These are phyloP conservation scores for Phytophthora palmivora DNA, from an alignment of 352 stramenopile genomes.

Conservation along the genomic window DNA sequence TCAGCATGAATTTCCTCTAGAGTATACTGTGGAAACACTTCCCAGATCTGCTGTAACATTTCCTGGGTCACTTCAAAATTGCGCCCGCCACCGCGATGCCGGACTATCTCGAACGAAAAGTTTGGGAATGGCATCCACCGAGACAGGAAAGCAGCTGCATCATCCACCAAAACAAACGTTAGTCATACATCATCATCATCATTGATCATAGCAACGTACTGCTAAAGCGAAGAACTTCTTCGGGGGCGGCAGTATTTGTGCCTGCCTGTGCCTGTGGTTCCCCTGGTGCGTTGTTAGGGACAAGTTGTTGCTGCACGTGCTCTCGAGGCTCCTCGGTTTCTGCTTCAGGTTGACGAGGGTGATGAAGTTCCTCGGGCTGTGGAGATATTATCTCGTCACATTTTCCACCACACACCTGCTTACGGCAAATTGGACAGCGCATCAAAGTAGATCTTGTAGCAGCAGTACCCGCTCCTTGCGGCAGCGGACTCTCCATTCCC, in stretches of 20 bases:
- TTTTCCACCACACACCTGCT: conserved; percentile 61
- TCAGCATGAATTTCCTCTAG: conserved; percentile 63
- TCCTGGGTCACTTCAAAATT: conserved; percentile 68
- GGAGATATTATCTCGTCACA: conserved; percentile 13
- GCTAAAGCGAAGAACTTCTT: conserved; percentile 79
- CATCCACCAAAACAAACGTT: conserved; percentile 21
- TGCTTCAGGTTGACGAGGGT: conserved; percentile 19
- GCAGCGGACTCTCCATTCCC: conserved; percentile 34
- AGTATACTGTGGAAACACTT: conserved; percentile 79
- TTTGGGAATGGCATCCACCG: conserved; percentile 75
- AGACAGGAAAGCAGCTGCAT: conserved; percentile 70
- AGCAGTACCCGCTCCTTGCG: conserved; percentile 8
- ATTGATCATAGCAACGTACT: conserved; percentile 52
- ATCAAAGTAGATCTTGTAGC: conserved; percentile 36
- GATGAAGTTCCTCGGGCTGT: conserved; percentile 8
- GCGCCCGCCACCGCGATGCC: conserved; percentile 39
- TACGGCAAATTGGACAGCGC: conserved; percentile 70
- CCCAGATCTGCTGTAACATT: conserved; percentile 78
- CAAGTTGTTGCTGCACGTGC: conserved; percentile 6
- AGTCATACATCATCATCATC: conserved; percentile 7
- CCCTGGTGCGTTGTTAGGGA: conserved; percentile 12
- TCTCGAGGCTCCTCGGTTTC: conserved; percentile 18
- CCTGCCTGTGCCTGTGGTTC: conserved; percentile 15
- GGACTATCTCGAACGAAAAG: conserved; percentile 81
- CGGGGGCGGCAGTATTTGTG: conserved; percentile 28